Percentiles rank a stretch among this genome's conserved stretches.
Evolutionary conservation across 495 filamentous ascomycete genomes (phyloP).

Genomic region (Xylaria palmicola): DNA sequence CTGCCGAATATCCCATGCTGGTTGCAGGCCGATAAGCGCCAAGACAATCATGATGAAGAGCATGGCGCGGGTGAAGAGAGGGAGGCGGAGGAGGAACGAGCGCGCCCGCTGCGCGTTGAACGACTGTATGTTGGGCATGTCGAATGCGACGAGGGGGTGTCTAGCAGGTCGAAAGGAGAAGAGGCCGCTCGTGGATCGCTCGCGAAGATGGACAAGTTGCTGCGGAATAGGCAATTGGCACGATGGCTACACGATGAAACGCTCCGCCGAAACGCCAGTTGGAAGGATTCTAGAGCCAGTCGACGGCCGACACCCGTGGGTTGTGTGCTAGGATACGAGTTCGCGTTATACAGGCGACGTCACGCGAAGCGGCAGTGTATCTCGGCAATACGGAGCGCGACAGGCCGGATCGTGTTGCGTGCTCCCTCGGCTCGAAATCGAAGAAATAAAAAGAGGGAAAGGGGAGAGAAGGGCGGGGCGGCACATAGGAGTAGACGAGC

Average conservation of each 20-base stretch:
- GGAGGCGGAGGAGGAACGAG: slow-evolving; percentile 79
- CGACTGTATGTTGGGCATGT: slow-evolving; percentile 40
- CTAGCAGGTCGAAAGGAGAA: neutral
- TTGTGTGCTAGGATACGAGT: no score
- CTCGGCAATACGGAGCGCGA: neutral
- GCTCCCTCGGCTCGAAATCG: neutral
- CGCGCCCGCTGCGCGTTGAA: slow-evolving; percentile 45
- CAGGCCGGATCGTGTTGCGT: neutral
- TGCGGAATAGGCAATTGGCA: neutral
- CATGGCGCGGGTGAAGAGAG: slow-evolving; percentile 78
- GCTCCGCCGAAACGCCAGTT: no score
- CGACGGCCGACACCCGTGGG: no score
- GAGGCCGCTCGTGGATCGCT: neutral
- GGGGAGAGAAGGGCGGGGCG: no score
- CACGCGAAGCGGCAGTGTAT: neutral
- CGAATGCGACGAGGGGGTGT: neutral
- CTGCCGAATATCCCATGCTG: slow-evolving; percentile 63
- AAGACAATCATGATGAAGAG: slow-evolving; percentile 65
- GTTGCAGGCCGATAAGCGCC: slow-evolving; percentile 65
- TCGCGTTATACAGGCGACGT: neutral
- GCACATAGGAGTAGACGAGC: neutral
- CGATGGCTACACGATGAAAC: neutral
- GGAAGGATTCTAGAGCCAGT: no score
- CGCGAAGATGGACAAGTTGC: neutral
- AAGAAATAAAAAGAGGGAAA: no score